These are phyloP conservation scores for Rheum nobile DNA, from an alignment of 148 eudicot genomes.

Conservation along the genomic window DNA sequence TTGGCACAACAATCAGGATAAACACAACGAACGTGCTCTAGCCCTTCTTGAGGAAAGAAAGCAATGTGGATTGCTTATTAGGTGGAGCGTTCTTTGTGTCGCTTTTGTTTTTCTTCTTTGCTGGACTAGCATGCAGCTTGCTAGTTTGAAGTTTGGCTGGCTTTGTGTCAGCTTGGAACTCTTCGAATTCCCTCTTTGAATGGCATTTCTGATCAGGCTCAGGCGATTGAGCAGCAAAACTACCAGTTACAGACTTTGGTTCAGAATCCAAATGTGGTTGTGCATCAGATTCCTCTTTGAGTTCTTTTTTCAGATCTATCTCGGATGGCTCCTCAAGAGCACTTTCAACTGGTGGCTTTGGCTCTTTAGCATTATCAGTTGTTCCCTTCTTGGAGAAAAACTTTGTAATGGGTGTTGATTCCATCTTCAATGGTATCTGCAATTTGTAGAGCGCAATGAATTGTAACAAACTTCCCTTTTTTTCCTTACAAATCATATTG, in stretches of 20 bases:
- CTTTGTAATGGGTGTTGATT: constrained; percentile 55
- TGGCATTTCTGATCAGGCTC: constrained; percentile 18
- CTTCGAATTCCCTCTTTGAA: constrained; percentile 42
- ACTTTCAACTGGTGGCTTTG: constrained; percentile 17
- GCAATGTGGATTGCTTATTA: constrained; percentile 60
- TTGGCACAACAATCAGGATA: not conserved
- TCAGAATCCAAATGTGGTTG: constrained; percentile 1
- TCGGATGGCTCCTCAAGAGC: constrained; percentile 12
- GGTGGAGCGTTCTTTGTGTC: constrained; percentile 19
- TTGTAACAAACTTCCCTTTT: not conserved
- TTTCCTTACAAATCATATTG: not conserved
- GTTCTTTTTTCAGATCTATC: constrained; percentile 15
- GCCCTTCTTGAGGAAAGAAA: constrained; percentile 57
- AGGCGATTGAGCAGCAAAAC: constrained; percentile 10
- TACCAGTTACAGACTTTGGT: constrained; percentile 2
- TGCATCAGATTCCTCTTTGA: constrained; percentile 36
- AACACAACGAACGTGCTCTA: constrained; percentile 11
- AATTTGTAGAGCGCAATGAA: constrained; percentile 4
- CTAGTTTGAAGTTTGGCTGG: constrained; percentile 15
- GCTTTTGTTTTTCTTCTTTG: constrained; percentile 37
- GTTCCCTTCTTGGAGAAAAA: constrained; percentile 57
- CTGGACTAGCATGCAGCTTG: constrained; percentile 23
- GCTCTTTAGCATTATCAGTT: constrained; percentile 14
- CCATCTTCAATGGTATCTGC: constrained; percentile 60
- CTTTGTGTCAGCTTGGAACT: constrained; percentile 27